Base-by-base conservation (phyloP, 805 yeast genomes). In the Kluyveromyces aestuarii region DNA sequence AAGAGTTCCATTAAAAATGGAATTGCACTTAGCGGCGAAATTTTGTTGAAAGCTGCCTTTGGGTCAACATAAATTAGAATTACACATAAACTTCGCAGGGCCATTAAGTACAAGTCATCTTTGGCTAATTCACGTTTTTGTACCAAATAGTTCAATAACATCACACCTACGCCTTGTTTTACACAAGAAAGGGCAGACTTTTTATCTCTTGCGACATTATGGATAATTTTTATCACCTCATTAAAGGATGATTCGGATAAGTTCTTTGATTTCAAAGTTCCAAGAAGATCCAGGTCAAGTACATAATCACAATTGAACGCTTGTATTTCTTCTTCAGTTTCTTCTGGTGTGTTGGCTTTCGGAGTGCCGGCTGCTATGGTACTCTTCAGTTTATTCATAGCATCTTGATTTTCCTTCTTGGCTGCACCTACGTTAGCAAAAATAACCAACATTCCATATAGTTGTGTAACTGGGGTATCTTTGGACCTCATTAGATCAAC, bases 11-110 rank as follows among this genome's bases (percentile, higher is more conserved):
- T 69, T 40, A 80, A 60, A 49, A 71, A 73, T 1, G 77, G 75
- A 8, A 75, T 52, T 10, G 75, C 62, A 9, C 74, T 70, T 18
- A 64, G 58, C 2, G 71, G 61, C 18, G 74, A 74, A 53, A 66
- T 70, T 47, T 70, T 70, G 14, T 67, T 63, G 56, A 76, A 74
- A 0, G 73, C 67, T 7, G 71, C 44, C 17, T 57, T 40, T 1
- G 85, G 84, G 52, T 79, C 64, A 1, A 73, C 71, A 21, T 72
- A 65, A 2, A 74, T 67, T 21, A 77, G 55, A 21, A 77, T 61
- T 27, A 63, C 67, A 0, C 80, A 68, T 21, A 79, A 57, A 0
- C 78, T 58, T 45, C 77, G 66, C 10, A 71, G 58, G 0, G 77
- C 80, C 8, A 54, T 44, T 2, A 69, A 13, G 19, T 46, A 18